Evolutionary conservation across 2,329 filamentous ascomycete genomes (phyloP).

Genomic region (Talaromyces pinophilus): DNA sequence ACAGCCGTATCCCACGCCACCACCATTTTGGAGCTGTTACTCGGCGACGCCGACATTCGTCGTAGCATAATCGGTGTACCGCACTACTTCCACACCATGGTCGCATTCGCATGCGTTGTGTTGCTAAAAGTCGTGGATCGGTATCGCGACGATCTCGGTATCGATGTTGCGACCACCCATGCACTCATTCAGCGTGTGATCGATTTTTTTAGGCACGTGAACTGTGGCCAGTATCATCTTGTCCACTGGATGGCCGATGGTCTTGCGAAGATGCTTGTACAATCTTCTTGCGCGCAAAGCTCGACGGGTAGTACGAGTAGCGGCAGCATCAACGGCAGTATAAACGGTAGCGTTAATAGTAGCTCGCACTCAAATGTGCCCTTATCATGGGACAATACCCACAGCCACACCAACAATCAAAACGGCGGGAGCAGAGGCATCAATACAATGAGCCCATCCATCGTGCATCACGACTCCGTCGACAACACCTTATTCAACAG

Average conservation of each 20-base stretch:
- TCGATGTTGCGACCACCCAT: constrained; percentile 31
- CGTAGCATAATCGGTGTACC: constrained; percentile 43
- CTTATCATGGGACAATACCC: constrained; percentile 7
- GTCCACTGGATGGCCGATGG: constrained; percentile 37
- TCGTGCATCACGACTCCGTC: constrained; percentile 1
- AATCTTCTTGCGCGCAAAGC: constrained; percentile 6
- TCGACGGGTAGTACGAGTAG: neutral
- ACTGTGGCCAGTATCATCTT: constrained; percentile 35
- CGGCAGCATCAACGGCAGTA: neutral
- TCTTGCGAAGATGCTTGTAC: constrained; percentile 33
- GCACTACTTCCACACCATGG: constrained; percentile 48
- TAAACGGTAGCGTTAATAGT: constrained; percentile 4
- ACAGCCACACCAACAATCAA: neutral
- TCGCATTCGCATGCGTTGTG: constrained; percentile 46
- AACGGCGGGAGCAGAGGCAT: neutral
- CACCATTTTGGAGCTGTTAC: constrained; percentile 42
- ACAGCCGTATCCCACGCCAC: constrained; percentile 39
- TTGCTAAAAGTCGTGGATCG: constrained; percentile 43
- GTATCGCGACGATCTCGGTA: constrained; percentile 38
- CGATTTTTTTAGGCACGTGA: constrained; percentile 32
- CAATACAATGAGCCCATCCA: neutral
- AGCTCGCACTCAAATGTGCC: constrained; percentile 3
- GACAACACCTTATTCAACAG: constrained; percentile 20
- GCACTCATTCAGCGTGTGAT: constrained; percentile 32
- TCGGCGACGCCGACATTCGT: constrained; percentile 41